phyloP scores from a whole-genome alignment of 495 filamentous ascomycete genomes.

The Barbatosphaeria neglecta region DNA sequence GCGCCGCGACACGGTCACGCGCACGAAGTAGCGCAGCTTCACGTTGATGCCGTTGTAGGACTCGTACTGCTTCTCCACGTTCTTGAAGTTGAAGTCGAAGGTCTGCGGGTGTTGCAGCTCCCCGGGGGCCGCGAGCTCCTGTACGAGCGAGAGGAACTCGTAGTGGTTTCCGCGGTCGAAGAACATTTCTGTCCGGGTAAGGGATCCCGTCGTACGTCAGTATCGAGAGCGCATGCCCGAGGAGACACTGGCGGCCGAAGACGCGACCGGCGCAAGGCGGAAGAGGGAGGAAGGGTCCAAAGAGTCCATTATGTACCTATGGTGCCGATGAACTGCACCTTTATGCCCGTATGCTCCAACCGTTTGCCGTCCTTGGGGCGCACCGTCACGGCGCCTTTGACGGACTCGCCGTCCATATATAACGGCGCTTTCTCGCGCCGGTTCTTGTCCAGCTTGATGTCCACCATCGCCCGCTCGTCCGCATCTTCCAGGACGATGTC shows the following conservation, averaged over 20 bases:
- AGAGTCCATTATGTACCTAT: constrained; percentile 86
- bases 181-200: constrained; percentile 74
- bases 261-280: neutral
- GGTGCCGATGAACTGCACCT: constrained; percentile 98
- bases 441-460: constrained; percentile 97
- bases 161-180: constrained; percentile 99
- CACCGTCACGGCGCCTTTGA: constrained; percentile 88
- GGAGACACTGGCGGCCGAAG: neutral
- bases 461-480: constrained; percentile 88
- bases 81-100: constrained; percentile 99
- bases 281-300: no score
- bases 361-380: constrained; percentile 97
- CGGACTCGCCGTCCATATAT: constrained; percentile 96
- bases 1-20: constrained; percentile 87
- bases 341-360: constrained; percentile 96
- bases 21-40: constrained; percentile 94
- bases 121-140: constrained; percentile 90
- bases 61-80: constrained; percentile 99
- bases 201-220: neutral
- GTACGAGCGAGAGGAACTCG: constrained; percentile 92
- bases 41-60: constrained; percentile 99
- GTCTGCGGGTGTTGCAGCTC: constrained; percentile 98
- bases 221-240: no score
- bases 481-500: constrained; percentile 92
- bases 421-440: constrained; percentile 90